Percentiles rank a stretch among this genome's conserved stretches.
phyloP scores from a whole-genome alignment of 805 yeast species.

The Metschnikowia picachoensis region DNA sequence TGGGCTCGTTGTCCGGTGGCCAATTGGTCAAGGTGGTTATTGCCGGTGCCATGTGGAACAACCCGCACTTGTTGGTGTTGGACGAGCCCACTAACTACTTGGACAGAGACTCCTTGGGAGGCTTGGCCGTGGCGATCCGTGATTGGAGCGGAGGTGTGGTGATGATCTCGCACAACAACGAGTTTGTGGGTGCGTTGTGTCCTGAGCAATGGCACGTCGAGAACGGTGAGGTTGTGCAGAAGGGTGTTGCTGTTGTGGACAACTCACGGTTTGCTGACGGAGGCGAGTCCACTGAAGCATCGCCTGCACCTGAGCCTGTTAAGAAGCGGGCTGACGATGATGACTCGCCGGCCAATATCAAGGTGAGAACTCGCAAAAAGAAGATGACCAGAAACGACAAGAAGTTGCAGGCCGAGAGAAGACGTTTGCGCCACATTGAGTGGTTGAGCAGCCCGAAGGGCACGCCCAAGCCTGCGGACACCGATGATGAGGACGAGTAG shows the following conservation, averaged over 20 bases:
- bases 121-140: conserved; percentile 93
- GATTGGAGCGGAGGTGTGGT: conserved; percentile 99
- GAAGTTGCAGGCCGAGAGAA: conserved; percentile 86
- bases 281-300: conserved; percentile 42
- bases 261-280: conserved; percentile 79
- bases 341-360: conserved; percentile 94
- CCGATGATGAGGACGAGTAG: conserved; percentile 76
- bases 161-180: conserved; percentile 96
- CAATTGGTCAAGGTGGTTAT: conserved; percentile 97
- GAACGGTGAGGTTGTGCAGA: conserved; percentile 82
- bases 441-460: conserved; percentile 98
- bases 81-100: conserved; percentile 98
- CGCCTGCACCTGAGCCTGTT: conserved; percentile 30
- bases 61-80: conserved; percentile 91
- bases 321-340: conserved; percentile 59
- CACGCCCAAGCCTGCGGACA: conserved; percentile 89
- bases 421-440: conserved; percentile 88
- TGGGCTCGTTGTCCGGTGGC: conserved; percentile 97
- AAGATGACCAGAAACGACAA: conserved; percentile 95
- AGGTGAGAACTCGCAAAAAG: conserved; percentile 90
- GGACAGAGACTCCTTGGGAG: conserved; percentile 97
- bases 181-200: conserved; percentile 94
- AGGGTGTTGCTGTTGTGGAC: conserved; percentile 75
- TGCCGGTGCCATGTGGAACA: conserved; percentile 99
- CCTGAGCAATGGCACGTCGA: conserved; percentile 99